Conservation (phyloP, 441 rosid genomes). For the Mallotus japonicus region DNA sequence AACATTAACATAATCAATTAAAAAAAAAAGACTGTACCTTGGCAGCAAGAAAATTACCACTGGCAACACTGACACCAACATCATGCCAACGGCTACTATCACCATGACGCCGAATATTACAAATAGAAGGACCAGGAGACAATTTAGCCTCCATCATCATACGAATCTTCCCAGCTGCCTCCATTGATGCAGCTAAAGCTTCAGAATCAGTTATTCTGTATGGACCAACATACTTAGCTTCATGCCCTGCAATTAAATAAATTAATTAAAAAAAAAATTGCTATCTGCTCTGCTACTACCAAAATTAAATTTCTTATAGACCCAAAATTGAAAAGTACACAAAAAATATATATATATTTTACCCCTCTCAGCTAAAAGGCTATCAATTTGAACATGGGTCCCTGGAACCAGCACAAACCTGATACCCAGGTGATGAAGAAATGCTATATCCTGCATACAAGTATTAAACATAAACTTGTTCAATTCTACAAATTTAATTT, state of each 20-base stretch:
- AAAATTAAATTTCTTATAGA: too few relatives aligned
- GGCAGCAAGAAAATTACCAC: slow-evolving; percentile 97
- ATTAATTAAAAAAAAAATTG: too few relatives aligned
- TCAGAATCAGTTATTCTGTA: slow-evolving; percentile 81
- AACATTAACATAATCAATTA: not conserved
- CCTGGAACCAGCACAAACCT: slow-evolving; percentile 87
- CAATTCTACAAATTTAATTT: too few relatives aligned
- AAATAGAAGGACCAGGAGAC: slow-evolving; percentile 91
- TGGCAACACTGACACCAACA: slow-evolving; percentile 88
- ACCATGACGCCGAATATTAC: slow-evolving; percentile 81
- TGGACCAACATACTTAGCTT: slow-evolving; percentile 61
- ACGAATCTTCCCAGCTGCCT: slow-evolving; percentile 85
- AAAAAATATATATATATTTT: not conserved
- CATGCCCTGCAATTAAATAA: slow-evolving; percentile 49
- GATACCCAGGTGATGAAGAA: slow-evolving; percentile 89
- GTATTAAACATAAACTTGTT: not conserved
- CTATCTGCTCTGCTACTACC: too few relatives aligned
- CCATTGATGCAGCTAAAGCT: slow-evolving; percentile 82
- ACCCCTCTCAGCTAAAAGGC: slow-evolving; percentile 85
- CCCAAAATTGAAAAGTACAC: too few relatives aligned
- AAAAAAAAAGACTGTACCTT: slow-evolving; percentile 47
- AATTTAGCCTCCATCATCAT: slow-evolving; percentile 85
- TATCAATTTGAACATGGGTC: slow-evolving; percentile 81
- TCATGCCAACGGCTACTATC: slow-evolving; percentile 85
- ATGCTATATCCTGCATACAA: slow-evolving; percentile 81